Conservation (phyloP, 257 asterid species). For the Forsythia viridissima region DNA sequence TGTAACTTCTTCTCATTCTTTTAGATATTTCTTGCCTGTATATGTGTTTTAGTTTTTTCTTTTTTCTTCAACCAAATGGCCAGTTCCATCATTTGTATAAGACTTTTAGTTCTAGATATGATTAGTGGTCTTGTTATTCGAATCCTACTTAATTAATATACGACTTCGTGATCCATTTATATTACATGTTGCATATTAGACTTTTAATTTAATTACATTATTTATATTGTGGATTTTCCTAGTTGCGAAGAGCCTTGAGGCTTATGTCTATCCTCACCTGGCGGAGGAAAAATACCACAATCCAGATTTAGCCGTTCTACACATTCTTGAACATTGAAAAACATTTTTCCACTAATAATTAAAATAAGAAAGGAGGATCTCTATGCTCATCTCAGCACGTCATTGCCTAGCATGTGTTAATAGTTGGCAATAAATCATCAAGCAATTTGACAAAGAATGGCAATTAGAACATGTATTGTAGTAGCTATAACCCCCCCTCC, state of each 20-base stretch:
- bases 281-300: not conserved
- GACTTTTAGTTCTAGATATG: not conserved
- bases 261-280: not conserved
- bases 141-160: not conserved
- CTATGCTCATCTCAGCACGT: not conserved
- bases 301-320: not conserved
- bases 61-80: not conserved
- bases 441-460: not conserved
- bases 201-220: no score
- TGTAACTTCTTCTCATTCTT: not conserved
- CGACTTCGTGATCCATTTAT: not conserved
- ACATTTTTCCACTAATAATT: no score
- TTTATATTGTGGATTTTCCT: not conserved
- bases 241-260: not conserved
- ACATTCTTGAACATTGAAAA: not conserved
- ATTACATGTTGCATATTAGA: not conserved
- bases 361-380: not conserved
- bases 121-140: not conserved
- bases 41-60: not conserved
- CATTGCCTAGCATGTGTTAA: not conserved
- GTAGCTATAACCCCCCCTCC: no score
- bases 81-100: not conserved
- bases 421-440: not conserved
- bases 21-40: not conserved
- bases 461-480: not conserved